A percentile compares a stretch with the other conserved stretches of the same genome.
Conservation (phyloP, 768 basidiomycete genomes). For the Lactarius psammicola region DNA sequence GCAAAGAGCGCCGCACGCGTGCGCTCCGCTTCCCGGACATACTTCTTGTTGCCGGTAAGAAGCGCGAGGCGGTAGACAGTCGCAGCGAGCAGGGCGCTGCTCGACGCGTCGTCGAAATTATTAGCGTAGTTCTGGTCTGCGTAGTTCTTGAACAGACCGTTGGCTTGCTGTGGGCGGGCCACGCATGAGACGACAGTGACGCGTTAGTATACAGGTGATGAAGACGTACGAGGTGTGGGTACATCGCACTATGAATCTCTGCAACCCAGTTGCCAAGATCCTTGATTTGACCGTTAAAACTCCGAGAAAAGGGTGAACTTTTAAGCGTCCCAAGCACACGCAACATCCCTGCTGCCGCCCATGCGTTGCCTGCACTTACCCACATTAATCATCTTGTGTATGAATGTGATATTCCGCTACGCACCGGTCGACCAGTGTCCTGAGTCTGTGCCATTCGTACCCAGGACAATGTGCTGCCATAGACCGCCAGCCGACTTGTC, state of each 20-base stretch:
- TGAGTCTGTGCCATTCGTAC: conserved; percentile 48
- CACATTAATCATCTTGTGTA: background rate
- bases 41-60: conserved; percentile 47
- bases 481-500: conserved; percentile 51
- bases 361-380: conserved; percentile 63
- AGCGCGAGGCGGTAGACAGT: conserved; percentile 73
- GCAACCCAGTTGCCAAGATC: conserved; percentile 63
- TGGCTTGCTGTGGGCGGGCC: conserved; percentile 40
- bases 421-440: conserved; percentile 82
- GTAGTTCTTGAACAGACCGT: conserved; percentile 69
- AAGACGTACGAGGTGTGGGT: conserved; percentile 51
- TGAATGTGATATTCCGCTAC: conserved; percentile 19
- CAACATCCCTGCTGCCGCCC: conserved; percentile 90
- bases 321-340: conserved; percentile 77
- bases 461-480: conserved; percentile 76
- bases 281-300: conserved; percentile 50
- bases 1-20: conserved; percentile 44
- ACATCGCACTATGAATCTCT: conserved; percentile 80
- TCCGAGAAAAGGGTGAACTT: conserved; percentile 52
- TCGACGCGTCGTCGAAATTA: conserved; percentile 67
- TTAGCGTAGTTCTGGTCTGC: conserved; percentile 49
- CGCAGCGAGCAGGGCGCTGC: conserved; percentile 71
- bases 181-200: conserved; percentile 16
- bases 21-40: conserved; percentile 58
- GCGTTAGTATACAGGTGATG: background rate